Evolutionary conservation across 2,329 filamentous ascomycete genomes (phyloP).

Genomic region (Colletotrichum sp.): DNA sequence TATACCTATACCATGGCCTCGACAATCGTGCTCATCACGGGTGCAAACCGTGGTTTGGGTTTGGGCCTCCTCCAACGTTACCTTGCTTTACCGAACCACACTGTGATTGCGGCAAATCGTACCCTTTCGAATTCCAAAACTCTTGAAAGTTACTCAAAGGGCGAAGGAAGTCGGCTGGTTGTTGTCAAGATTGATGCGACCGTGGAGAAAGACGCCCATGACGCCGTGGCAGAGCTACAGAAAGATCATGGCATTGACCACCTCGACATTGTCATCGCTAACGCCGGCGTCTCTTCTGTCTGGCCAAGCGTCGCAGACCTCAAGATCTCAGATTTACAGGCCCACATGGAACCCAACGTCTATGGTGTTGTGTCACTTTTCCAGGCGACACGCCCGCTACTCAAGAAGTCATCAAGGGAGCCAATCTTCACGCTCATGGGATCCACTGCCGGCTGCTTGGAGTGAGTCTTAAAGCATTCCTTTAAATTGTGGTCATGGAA

Average conservation of each 20-base stretch:
- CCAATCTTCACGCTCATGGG: neutral
- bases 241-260: slow-evolving; percentile 37
- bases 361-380: slow-evolving; percentile 5
- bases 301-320: slow-evolving; percentile 35
- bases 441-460: neutral
- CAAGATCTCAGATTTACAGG: slow-evolving; percentile 38
- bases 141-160: slow-evolving; percentile 41
- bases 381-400: slow-evolving; percentile 30
- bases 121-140: slow-evolving; percentile 32
- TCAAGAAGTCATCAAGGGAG: slow-evolving; percentile 18
- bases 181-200: slow-evolving; percentile 47
- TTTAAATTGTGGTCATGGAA: too few relatives aligned
- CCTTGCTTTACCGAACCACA: slow-evolving; percentile 62
- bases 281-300: slow-evolving; percentile 47
- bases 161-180: slow-evolving; percentile 37
- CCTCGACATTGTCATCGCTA: slow-evolving; percentile 58
- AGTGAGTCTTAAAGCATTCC: neutral
- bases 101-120: slow-evolving; percentile 43
- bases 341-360: slow-evolving; percentile 46
- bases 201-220: slow-evolving; percentile 34
- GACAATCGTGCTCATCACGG: slow-evolving; percentile 35
- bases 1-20: neutral
- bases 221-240: slow-evolving; percentile 35
- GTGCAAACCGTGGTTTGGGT: slow-evolving; percentile 43
- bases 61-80: slow-evolving; percentile 36